phyloP scores from a whole-genome alignment of 1,284 basidiomycete genomes.

The Afroboletus lepidellus region DNA sequence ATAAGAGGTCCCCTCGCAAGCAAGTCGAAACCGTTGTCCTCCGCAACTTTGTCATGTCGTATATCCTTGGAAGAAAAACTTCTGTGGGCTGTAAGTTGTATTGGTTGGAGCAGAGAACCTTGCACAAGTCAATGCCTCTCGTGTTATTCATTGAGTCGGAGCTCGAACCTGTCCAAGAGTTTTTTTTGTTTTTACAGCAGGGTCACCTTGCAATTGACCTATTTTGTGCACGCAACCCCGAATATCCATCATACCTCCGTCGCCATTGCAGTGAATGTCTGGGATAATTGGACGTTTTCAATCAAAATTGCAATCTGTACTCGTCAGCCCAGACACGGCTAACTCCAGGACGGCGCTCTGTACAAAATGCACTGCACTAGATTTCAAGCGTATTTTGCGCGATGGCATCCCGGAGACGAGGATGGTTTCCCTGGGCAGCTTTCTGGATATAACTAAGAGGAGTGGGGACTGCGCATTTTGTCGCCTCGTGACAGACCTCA shows the following conservation, averaged over 20 bases:
- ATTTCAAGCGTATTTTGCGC: conserved; percentile 14
- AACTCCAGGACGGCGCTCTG: conserved; percentile 4
- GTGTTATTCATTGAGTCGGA: too few relatives aligned
- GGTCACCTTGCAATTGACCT: too few relatives aligned
- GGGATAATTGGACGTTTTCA: conserved; percentile 7
- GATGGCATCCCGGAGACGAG: conserved; percentile 13
- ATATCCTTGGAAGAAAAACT: too few relatives aligned
- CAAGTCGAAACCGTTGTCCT: too few relatives aligned
- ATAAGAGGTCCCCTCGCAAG: too few relatives aligned
- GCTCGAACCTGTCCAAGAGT: too few relatives aligned
- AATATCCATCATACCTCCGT: not conserved
- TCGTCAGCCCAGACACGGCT: not conserved
- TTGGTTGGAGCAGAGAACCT: too few relatives aligned
- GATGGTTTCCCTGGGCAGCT: conserved; percentile 7
- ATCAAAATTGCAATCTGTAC: not conserved
- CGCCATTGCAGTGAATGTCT: not conserved
- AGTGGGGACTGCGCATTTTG: conserved; percentile 16
- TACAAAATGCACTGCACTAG: conserved; percentile 11
- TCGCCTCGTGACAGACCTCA: conserved; percentile 8
- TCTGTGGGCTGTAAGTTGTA: too few relatives aligned
- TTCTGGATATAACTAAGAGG: conserved; percentile 16
- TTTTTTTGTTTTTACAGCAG: too few relatives aligned
- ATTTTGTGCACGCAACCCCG: too few relatives aligned
- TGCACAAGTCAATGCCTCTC: too few relatives aligned
- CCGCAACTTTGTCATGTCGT: too few relatives aligned